These are phyloP conservation scores for Mycena latifolia DNA, from an alignment of 768 basidiomycete genomes.

Conservation along the genomic window DNA sequence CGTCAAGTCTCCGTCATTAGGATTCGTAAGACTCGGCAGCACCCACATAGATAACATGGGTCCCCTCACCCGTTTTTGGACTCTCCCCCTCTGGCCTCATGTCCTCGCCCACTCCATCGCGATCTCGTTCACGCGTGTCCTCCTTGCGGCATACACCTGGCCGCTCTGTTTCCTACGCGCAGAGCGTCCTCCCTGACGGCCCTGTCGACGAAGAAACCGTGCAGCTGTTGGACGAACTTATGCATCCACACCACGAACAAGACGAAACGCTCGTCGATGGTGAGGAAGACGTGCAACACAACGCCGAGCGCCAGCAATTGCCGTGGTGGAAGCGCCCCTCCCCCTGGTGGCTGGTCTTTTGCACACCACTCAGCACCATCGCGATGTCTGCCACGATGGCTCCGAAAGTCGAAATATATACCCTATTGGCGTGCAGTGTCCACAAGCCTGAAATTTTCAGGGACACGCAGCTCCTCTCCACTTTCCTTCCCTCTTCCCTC, in stretches of 20 bases:
- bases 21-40: not conserved
- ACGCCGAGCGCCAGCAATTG: slow-evolving; percentile 42
- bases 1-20: too few species aligned
- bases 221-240: slow-evolving; percentile 60
- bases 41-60: not conserved
- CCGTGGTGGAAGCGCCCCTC: slow-evolving; percentile 87
- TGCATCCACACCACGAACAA: slow-evolving; percentile 53
- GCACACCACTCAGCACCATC: slow-evolving; percentile 66
- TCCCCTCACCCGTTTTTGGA: not conserved
- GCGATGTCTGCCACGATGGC: slow-evolving; percentile 71
- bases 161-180: slow-evolving; percentile 42
- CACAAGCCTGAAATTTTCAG: slow-evolving; percentile 70
- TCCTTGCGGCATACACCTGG: slow-evolving; percentile 31
- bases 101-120: slow-evolving; percentile 17
- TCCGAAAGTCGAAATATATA: slow-evolving; percentile 81
- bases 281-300: slow-evolving; percentile 26
- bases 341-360: slow-evolving; percentile 72
- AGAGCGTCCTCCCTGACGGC: slow-evolving; percentile 60
- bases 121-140: slow-evolving; percentile 32
- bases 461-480: slow-evolving; percentile 27
- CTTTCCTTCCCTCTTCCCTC: not conserved
- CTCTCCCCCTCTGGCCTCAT: slow-evolving; percentile 4
- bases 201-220: slow-evolving; percentile 58
- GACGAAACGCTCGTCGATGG: slow-evolving; percentile 51
- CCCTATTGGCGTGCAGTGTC: slow-evolving; percentile 76